A percentile compares a stretch with the other conserved stretches of the same genome.
phyloP scores from a whole-genome alignment of 1,284 basidiomycete genomes.

The Apiotrichum brassicae region DNA sequence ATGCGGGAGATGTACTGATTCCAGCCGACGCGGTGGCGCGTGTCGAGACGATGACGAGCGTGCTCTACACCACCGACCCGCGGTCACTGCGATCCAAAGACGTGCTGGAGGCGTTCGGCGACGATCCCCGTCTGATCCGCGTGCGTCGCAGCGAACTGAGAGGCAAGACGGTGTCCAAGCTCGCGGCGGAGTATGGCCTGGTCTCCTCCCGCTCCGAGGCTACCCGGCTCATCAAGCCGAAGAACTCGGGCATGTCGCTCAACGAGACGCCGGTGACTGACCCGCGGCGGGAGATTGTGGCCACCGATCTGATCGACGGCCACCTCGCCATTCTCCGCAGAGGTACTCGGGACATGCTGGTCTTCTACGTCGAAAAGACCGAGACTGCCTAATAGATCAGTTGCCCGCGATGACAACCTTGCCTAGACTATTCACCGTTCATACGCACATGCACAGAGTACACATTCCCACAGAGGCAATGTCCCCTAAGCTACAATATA shows the following conservation, averaged over 20 bases:
- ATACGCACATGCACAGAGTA: constrained; percentile 1
- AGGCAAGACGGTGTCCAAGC: constrained; percentile 53
- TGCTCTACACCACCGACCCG: constrained; percentile 56
- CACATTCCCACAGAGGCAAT: neutral
- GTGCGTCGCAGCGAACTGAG: constrained; percentile 50
- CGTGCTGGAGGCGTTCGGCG: constrained; percentile 54
- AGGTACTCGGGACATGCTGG: constrained; percentile 67
- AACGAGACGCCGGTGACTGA: constrained; percentile 51
- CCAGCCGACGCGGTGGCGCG: constrained; percentile 49
- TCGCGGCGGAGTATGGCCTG: constrained; percentile 55
- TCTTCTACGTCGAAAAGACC: constrained; percentile 52
- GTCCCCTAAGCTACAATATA: constrained; percentile 2
- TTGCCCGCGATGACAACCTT: too few species aligned
- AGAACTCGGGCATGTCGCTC: constrained; percentile 51
- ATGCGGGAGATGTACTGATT: too few species aligned
- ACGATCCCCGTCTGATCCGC: constrained; percentile 56
- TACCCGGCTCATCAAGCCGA: constrained; percentile 50
- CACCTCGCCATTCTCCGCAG: constrained; percentile 62
- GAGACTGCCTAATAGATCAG: too few species aligned
- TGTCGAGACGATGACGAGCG: constrained; percentile 57
- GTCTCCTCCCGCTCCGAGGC: constrained; percentile 50
- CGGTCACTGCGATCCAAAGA: constrained; percentile 48
- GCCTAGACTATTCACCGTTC: neutral
- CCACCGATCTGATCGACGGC: constrained; percentile 57
- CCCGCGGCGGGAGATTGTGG: constrained; percentile 42